Evolutionary conservation across 2,329 filamentous ascomycete species (phyloP).

Genomic region (Albophoma yamanashiensis): DNA sequence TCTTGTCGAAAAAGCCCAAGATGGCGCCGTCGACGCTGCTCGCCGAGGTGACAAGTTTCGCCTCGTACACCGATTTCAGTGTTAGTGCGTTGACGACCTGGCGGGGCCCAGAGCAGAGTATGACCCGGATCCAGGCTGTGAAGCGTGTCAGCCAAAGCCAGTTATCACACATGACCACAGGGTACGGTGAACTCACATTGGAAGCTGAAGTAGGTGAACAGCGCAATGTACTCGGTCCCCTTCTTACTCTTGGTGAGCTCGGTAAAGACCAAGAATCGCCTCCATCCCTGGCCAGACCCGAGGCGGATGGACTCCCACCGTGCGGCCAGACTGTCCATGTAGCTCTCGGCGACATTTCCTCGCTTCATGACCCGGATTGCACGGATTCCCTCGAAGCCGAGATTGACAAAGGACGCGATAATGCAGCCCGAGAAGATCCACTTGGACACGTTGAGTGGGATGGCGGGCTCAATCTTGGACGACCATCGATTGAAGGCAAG

Average conservation of each 20-base stretch:
- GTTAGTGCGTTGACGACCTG: constrained; percentile 87
- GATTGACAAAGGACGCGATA: constrained; percentile 76
- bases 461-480: constrained; percentile 66
- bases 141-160: background rate
- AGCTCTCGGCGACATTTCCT: constrained; percentile 82
- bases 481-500: constrained; percentile 86
- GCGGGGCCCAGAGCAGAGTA: constrained; percentile 85
- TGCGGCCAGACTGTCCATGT: constrained; percentile 78
- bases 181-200: constrained; percentile 35
- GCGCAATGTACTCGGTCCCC: constrained; percentile 77
- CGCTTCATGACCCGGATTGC: constrained; percentile 73
- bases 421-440: constrained; percentile 96
- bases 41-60: constrained; percentile 51
- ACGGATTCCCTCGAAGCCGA: constrained; percentile 68
- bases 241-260: constrained; percentile 87
- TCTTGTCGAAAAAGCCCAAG: constrained; percentile 72
- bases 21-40: constrained; percentile 50
- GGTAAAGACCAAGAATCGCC: constrained; percentile 84
- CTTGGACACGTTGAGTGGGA: constrained; percentile 70
- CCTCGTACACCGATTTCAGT: constrained; percentile 70
- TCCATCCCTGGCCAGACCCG: constrained; percentile 68
- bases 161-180: background rate
- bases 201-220: constrained; percentile 80
- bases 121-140: constrained; percentile 72
- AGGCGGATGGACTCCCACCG: constrained; percentile 74